These are phyloP conservation scores for Plasmopara viticola DNA, from an alignment of 352 stramenopile genomes.

Conservation along the genomic window DNA sequence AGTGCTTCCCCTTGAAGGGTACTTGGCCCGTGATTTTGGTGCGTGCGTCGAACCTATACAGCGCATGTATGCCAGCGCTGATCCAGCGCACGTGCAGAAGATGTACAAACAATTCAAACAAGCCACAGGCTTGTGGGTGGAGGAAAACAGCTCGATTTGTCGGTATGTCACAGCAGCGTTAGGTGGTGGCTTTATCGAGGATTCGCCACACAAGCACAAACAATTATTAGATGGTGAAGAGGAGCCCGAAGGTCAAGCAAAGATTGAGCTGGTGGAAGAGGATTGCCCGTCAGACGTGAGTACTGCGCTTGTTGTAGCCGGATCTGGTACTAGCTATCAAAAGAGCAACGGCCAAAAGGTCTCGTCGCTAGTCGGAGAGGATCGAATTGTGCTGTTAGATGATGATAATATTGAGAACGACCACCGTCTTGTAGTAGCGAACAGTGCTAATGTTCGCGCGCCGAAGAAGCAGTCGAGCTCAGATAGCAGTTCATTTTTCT, in stretches of 20 bases:
- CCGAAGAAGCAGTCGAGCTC: conserved; percentile 28
- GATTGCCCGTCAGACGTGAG: conserved; percentile 20
- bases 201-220: conserved; percentile 29
- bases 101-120: conserved; percentile 85
- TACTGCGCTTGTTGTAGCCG: conserved; percentile 32
- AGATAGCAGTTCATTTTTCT: conserved; percentile 32
- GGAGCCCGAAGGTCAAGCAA: conserved; percentile 25
- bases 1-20: conserved; percentile 74
- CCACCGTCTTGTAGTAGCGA: conserved; percentile 39
- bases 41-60: conserved; percentile 81
- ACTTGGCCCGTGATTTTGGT: conserved; percentile 78
- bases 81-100: conserved; percentile 75
- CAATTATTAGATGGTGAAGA: conserved; percentile 30
- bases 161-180: conserved; percentile 65
- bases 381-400: conserved; percentile 33
- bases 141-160: conserved; percentile 82
- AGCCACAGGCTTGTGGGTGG: conserved; percentile 75
- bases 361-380: conserved; percentile 12
- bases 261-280: conserved; percentile 41
- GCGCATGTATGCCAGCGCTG: conserved; percentile 78
- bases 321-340: conserved; percentile 1
- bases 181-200: conserved; percentile 58
- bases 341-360: conserved; percentile 13
- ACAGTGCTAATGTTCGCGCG: conserved; percentile 19
- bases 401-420: conserved; percentile 31